phyloP scores from a whole-genome alignment of 352 stramenopile genomes.

The Hyaloperonospora brassicae region DNA sequence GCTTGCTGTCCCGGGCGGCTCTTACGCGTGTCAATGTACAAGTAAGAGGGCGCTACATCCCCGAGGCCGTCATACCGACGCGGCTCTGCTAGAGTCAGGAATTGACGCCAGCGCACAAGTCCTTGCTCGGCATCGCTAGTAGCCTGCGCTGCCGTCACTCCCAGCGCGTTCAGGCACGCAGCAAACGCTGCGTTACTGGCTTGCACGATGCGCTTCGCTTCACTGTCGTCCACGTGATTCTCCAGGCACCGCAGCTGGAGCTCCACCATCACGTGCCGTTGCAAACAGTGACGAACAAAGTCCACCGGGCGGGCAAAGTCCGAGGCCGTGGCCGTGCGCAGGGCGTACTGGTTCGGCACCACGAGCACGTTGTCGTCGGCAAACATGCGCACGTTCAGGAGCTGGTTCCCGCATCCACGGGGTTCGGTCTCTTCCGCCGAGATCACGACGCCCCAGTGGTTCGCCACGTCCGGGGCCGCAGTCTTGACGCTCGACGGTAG shows the following conservation, averaged over 20 bases:
- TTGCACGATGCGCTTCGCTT: constrained; percentile 16
- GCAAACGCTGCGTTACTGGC: constrained; percentile 22
- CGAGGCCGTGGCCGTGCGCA: constrained; percentile 32
- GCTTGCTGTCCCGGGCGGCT: constrained; percentile 9
- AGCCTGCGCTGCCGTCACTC: constrained; percentile 17
- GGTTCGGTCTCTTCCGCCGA: constrained; percentile 39
- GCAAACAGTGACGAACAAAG: constrained; percentile 43
- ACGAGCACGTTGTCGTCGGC: constrained; percentile 45
- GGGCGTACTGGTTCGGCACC: constrained; percentile 49
- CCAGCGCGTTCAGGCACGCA: constrained; percentile 22
- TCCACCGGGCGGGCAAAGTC: constrained; percentile 33
- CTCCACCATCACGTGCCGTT: constrained; percentile 49
- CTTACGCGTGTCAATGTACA: constrained; percentile 48
- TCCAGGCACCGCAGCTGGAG: constrained; percentile 30
- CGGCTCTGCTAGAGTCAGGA: constrained; percentile 15
- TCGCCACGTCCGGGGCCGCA: constrained; percentile 31
- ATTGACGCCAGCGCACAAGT: constrained; percentile 24
- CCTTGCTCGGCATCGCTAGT: constrained; percentile 20
- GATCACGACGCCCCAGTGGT: constrained; percentile 54
- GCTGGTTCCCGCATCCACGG: constrained; percentile 36
- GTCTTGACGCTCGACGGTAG: constrained; percentile 33
- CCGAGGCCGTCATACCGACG: constrained; percentile 23
- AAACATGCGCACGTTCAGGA: constrained; percentile 52
- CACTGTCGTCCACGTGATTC: constrained; percentile 11
- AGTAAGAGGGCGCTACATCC: constrained; percentile 38